Evolutionary conservation across 306 rosid genomes (phyloP).

Genomic region (Dryas octopetala): DNA sequence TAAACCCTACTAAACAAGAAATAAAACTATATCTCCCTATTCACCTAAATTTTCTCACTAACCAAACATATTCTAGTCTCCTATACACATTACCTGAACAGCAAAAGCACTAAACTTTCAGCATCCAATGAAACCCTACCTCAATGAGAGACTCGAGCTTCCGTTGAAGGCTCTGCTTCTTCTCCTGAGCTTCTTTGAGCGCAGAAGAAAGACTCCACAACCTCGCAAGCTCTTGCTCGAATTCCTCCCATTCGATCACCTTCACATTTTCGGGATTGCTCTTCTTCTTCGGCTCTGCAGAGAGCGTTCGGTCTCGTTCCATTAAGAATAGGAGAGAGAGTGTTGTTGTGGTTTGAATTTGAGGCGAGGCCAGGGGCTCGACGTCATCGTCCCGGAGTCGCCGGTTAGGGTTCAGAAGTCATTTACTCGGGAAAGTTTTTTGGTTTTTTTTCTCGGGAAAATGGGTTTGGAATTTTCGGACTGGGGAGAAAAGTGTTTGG

Average conservation of each 20-base stretch:
- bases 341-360: conserved; percentile 11
- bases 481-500: neutral
- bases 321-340: conserved; percentile 33
- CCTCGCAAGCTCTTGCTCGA: conserved; percentile 78
- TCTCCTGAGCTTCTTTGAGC: conserved; percentile 54
- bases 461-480: neutral
- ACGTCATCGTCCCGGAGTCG: conserved; percentile 65
- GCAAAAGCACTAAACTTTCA: neutral
- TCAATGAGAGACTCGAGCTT: conserved; percentile 60
- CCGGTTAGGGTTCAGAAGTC: conserved; percentile 24
- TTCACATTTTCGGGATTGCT: conserved; percentile 51
- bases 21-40: neutral
- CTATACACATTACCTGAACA: neutral
- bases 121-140: conserved; percentile 54
- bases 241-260: conserved; percentile 82
- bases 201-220: conserved; percentile 84
- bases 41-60: neutral
- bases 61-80: neutral
- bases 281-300: conserved; percentile 26
- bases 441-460: conserved; percentile 19
- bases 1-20: neutral
- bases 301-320: conserved; percentile 44
- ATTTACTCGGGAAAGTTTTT: conserved; percentile 35
- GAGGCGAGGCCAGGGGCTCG: conserved; percentile 36
- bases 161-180: conserved; percentile 52